Evolutionary conservation across 129 eudicot genomes (phyloP).

Genomic region (Flaveria brownii): DNA sequence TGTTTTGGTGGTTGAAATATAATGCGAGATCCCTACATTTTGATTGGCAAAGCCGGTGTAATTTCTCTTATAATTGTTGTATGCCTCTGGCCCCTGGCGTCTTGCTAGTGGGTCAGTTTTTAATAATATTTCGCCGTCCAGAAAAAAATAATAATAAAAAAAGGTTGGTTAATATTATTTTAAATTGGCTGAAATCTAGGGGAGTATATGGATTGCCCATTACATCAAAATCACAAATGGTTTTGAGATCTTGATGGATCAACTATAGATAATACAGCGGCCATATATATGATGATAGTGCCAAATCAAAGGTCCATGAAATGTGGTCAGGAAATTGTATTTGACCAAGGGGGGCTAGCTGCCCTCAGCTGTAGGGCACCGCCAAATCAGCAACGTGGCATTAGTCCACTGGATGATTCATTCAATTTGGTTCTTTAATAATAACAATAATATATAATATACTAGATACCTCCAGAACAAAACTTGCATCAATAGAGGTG

Average conservation of each 20-base stretch:
- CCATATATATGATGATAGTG: slow-evolving; percentile 10
- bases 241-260: slow-evolving; percentile 8
- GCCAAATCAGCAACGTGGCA: slow-evolving; percentile 25
- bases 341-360: slow-evolving; percentile 19
- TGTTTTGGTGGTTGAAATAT: too few species aligned
- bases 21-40: too few species aligned
- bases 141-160: too few species aligned
- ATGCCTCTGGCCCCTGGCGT: too few species aligned
- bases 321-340: slow-evolving; percentile 29
- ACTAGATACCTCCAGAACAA: slow-evolving; percentile 26
- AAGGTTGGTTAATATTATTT: neutral
- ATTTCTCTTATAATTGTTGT: too few species aligned
- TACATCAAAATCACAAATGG: neutral
- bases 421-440: slow-evolving; percentile 39
- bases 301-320: slow-evolving; percentile 25
- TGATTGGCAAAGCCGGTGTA: too few species aligned
- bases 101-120: too few species aligned
- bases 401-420: slow-evolving; percentile 2
- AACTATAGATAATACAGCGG: neutral
- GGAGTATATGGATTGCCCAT: neutral
- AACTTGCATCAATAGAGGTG: slow-evolving; percentile 29
- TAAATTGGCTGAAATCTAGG: neutral
- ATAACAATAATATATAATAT: slow-evolving; percentile 7
- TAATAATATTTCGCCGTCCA: too few species aligned
- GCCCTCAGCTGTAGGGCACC: slow-evolving; percentile 41